Evolutionary conservation across 2,329 filamentous ascomycete species (phyloP).

Genomic region (Byssochlamys sp.): DNA sequence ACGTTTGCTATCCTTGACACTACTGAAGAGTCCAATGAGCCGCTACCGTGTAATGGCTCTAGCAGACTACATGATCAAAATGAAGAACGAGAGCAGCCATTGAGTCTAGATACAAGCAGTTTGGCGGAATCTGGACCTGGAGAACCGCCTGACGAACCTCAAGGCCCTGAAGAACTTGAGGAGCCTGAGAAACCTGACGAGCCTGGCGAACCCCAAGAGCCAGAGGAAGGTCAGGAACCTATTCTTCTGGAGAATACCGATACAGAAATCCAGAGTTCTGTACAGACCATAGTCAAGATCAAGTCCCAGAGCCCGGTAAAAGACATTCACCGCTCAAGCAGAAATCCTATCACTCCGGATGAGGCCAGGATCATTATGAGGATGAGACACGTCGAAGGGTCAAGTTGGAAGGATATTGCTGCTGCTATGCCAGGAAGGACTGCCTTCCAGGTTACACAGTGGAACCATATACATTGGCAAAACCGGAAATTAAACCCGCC

Average conservation of each 20-base stretch:
- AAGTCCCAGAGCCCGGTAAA: slow-evolving; percentile 6
- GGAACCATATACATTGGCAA: slow-evolving; percentile 22
- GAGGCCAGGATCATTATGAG: slow-evolving; percentile 22
- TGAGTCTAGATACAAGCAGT: background rate
- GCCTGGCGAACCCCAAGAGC: background rate
- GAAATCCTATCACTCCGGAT: slow-evolving; percentile 18
- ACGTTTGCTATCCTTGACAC: background rate
- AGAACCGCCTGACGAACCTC: background rate
- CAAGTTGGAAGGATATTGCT: slow-evolving; percentile 22
- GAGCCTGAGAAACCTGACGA: background rate
- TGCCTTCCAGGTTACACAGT: slow-evolving; percentile 13
- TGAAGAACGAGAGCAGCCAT: background rate
- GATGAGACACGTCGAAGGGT: slow-evolving; percentile 19
- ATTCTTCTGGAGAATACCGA: background rate
- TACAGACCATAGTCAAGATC: background rate
- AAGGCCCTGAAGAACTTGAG: background rate
- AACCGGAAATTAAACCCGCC: slow-evolving; percentile 17
- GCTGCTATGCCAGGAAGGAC: slow-evolving; percentile 17
- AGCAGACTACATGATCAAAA: background rate
- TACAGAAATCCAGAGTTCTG: background rate
- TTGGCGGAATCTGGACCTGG: background rate
- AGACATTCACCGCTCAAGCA: slow-evolving; percentile 8
- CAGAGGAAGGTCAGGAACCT: background rate
- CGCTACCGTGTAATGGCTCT: background rate
- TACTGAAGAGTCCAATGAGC: background rate